These are phyloP conservation scores for Kwoniella newhampshirensis DNA, from an alignment of 768 basidiomycete species.

Conservation along the genomic window DNA sequence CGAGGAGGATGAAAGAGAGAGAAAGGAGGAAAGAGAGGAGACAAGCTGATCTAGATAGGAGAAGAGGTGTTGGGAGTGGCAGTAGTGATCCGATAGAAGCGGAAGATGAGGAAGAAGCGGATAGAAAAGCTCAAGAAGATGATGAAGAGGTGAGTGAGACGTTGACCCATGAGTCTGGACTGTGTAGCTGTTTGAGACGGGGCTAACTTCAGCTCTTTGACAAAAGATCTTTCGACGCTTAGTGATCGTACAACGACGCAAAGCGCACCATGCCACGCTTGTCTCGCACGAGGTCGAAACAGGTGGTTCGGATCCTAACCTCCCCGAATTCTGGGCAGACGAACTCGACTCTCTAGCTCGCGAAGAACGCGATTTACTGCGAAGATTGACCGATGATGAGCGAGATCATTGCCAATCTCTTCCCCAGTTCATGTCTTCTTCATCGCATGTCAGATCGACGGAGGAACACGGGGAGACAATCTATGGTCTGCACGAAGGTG, in stretches of 20 bases:
- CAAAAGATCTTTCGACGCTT: slow-evolving; percentile 41
- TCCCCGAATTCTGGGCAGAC: slow-evolving; percentile 44
- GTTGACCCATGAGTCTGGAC: background rate
- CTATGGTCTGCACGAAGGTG: background rate
- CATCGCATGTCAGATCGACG: too few species aligned
- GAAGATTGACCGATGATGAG: background rate
- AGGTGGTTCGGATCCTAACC: slow-evolving; percentile 34
- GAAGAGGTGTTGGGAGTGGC: slow-evolving; percentile 13
- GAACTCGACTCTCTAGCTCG: slow-evolving; percentile 7
- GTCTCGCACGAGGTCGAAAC: slow-evolving; percentile 34
- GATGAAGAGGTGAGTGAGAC: slow-evolving; percentile 49
- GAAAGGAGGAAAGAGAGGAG: slow-evolving; percentile 27
- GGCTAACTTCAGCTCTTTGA: background rate
- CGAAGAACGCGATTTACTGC: slow-evolving; percentile 15
- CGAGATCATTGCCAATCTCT: too few species aligned
- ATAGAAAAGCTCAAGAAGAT: slow-evolving; percentile 40
- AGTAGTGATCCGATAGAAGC: slow-evolving; percentile 1
- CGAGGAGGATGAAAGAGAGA: slow-evolving; percentile 31
- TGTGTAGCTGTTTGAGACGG: background rate
- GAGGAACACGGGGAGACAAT: background rate
- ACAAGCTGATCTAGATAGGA: slow-evolving; percentile 26
- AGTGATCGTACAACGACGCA: slow-evolving; percentile 33
- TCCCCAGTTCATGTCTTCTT: too few species aligned
- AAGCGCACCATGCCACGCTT: slow-evolving; percentile 25
- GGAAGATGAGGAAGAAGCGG: slow-evolving; percentile 40